Evolutionary conservation across 2,329 filamentous ascomycete genomes (phyloP), one percentile per base, ranked within the genome.

Genomic region (Huntiella moniliformis): DNA sequence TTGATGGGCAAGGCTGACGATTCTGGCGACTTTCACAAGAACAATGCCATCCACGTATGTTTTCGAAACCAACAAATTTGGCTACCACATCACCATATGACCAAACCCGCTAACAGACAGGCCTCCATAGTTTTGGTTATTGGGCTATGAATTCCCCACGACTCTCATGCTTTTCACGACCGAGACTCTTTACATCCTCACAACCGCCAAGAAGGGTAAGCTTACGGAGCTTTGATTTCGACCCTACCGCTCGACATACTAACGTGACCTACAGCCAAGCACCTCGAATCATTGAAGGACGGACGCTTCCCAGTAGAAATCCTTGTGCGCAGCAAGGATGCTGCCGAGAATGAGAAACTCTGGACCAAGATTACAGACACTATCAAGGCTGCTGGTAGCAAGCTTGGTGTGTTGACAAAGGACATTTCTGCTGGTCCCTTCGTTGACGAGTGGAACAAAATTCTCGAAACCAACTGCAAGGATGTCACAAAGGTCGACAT

Each of bases 101-200:
- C 17, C 7, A 11, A 39, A 18, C 11, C 22, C 38, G 12, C n/a
- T 18, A 39, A 10, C 32, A 8, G 28, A 4, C 13, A 45, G 11
- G 10, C 5, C 38, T 38, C 11, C n/a, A 50, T 61, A 95, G 87
- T 93, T 96, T 64, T 98, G 92, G 92, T 72, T 98, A 46, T 74
- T 98, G 51, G 91, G 91, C 56, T 98, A 98, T 68, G 91, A 98
- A 62, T 98, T 98, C 58, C 91, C 91, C 32, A 87, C 88, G 35
- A 98, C 91, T 0, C 69, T 98, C 52, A 85, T 98, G 69, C 72
- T 98, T 44, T 78, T 98, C 60, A 96, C 88, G 1, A 67, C 79
- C 51, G 91, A 96, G 51, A 77, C 77, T 40, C 70, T 96, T 55
- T 92, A 91, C 64, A 80, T 96, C 50, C 77, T 98, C 53, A 98